Base-by-base conservation (phyloP, 176 grass and related monocot genomes). In the Hordeum vulgare region DNA sequence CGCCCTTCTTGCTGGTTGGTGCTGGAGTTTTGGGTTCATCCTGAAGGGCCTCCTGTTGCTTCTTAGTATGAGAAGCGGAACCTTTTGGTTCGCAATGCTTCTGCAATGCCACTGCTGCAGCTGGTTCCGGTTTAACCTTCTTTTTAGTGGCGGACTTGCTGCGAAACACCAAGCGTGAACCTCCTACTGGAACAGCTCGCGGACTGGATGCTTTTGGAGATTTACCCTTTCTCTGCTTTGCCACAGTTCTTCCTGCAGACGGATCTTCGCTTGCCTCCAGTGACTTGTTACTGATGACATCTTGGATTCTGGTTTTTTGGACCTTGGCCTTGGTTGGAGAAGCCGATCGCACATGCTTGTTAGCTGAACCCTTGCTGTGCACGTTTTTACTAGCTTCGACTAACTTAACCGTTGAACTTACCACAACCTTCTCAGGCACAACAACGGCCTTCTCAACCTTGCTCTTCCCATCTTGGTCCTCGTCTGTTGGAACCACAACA, bases 261-360 rank as follows among this genome's bases (percentile, higher is more conserved):
- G 68, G 25, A 75, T 87, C 84, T 72, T 90, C 77, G 61, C 13
- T 78, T 61, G 36, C 63, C 69, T 93, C 85, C 67, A 75, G 85
- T 57, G 84, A 81, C 14, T 81, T 82, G 8, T 82, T 87, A 61
- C 69, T 82, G 80, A 99, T 94, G 27, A 96, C 97, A 89, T 96
- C 97, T 87, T 99, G 97, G 69, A 99, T 99, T 75, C 93, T 93
- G 60, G 94, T 90, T 73, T 92, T 99, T n/a, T 89, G 83, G 21
- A 85, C 80, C 83, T 86, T 91, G 5, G 58, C 23, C 61, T 47
- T 47, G 54, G 84, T 66, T 57, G 87, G 90, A 87, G 84, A 93
- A n/a, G 77, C 76, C 63, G 89, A 86, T 33, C 83, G 57, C 26
- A 71, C 9, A 73, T 80, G 71, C 64, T 93, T 92, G 60, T 74